These are phyloP conservation scores for Moesziomyces sp. DNA, from an alignment of 1,284 basidiomycete species.

Conservation along the genomic window DNA sequence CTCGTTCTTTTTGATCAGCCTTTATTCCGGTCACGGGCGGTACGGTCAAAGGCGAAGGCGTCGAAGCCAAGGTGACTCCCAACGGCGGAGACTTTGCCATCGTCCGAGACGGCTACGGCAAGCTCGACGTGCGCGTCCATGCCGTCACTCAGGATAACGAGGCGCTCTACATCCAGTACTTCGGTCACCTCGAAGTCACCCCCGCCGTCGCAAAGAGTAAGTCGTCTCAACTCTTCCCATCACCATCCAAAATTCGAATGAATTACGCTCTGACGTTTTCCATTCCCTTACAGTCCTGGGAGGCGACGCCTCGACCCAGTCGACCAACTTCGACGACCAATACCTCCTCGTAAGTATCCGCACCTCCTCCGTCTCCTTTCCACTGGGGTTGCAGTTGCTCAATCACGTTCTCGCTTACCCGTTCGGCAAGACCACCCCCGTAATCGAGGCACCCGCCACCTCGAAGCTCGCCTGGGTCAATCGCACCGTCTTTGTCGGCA, in stretches of 20 bases:
- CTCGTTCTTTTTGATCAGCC: background rate
- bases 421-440: constrained; percentile 20
- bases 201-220: constrained; percentile 29
- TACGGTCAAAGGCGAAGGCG: constrained; percentile 20
- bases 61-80: constrained; percentile 32
- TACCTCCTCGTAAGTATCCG: constrained; percentile 31
- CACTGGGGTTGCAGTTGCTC: no score
- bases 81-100: constrained; percentile 39
- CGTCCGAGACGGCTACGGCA: constrained; percentile 39
- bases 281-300: constrained; percentile 14
- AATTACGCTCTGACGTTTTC: no score
- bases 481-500: constrained; percentile 40
- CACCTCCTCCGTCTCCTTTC: background rate
- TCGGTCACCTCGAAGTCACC: constrained; percentile 34
- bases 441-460: constrained; percentile 30
- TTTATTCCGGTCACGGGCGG: constrained; percentile 32
- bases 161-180: constrained; percentile 39
- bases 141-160: constrained; percentile 32
- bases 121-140: constrained; percentile 42
- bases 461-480: constrained; percentile 47
- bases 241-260: no score
- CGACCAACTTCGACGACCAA: constrained; percentile 37
- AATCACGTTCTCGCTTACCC: no score
- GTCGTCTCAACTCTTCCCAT: background rate
- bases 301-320: constrained; percentile 21